Evolutionary conservation across 1,139 yeast genomes (phyloP), one percentile per base, ranked within the genome.

Genomic region (Pichia norvegensis): DNA sequence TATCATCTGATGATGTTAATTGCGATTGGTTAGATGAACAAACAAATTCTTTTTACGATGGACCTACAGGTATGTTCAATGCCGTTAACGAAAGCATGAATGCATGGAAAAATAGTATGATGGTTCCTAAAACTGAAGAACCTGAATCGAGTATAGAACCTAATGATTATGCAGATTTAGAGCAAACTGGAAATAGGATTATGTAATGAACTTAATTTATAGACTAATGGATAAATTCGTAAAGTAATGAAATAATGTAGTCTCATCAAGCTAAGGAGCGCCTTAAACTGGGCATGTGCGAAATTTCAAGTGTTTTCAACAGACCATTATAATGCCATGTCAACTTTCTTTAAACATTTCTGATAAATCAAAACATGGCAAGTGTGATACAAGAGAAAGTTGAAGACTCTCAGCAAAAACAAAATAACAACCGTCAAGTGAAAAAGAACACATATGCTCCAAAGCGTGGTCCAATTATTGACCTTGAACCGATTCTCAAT

Each of bases 401-500:
- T 23, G 37, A 43, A 31, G 22, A 31, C 3, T 29, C 22, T 23
- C 42, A 39, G 20, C 46, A 42, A 17, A 38, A 43, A 11, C 46
- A 37, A 22, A 36, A 37, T 22, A 39, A 43, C 20, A 42, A 38
- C 20, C 48, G 48, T 42, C 51, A 48, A 33, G 46, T 38, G 22
- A 48, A 46, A 38, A 48, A 46, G 20, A 48, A 48, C 16, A 43
- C 51, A 25, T 45, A 45, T 45, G 60, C 61, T 2, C 62, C 62
- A 19, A 57, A 57, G 36, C 53, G 60, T 44, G 97, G 90, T 54
- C 95, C 96, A 27, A 87, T 90, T 54, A 70, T 88, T 52, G 94
- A 90, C 62, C 72, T 92, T 52, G 78, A 81, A 53, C 84, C 81
- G 59, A 86, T 85, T 62, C 78, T 79, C 58, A 94, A 86, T 62